These are phyloP conservation scores for Epichloe scottii DNA, from an alignment of 2,329 filamentous ascomycete genomes.

Conservation along the genomic window DNA sequence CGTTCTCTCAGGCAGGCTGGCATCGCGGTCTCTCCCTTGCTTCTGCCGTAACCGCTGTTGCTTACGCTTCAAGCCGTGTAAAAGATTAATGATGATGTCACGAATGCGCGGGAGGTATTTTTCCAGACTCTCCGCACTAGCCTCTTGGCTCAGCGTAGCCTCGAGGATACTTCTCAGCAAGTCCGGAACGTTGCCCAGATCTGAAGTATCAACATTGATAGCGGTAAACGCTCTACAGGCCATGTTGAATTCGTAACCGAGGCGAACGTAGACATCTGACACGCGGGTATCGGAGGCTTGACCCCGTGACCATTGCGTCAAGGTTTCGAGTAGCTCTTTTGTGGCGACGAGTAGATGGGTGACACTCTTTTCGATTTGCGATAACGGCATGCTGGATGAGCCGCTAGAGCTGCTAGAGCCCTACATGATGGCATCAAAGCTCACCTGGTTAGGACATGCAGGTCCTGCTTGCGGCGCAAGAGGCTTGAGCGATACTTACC, in stretches of 20 bases:
- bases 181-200: constrained; percentile 92
- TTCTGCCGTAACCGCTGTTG: constrained; percentile 72
- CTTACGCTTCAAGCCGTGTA: constrained; percentile 94
- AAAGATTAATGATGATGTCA: constrained; percentile 95
- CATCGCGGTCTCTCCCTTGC: constrained; percentile 42
- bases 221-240: constrained; percentile 92
- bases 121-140: constrained; percentile 84
- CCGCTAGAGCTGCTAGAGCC: constrained; percentile 37
- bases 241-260: constrained; percentile 99
- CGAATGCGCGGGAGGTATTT: constrained; percentile 87
- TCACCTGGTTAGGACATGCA: not conserved
- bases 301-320: constrained; percentile 94
- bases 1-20: constrained; percentile 33
- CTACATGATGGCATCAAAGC: constrained; percentile 12
- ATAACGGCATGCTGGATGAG: constrained; percentile 59
- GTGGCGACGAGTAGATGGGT: constrained; percentile 95
- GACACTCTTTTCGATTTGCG: constrained; percentile 97
- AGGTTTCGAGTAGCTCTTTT: constrained; percentile 91
- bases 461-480: not conserved
- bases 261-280: constrained; percentile 91
- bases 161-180: constrained; percentile 81
- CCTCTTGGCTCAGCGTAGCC: constrained; percentile 91
- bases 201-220: constrained; percentile 89
- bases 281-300: constrained; percentile 89
- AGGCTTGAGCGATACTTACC: constrained; percentile 14